These are phyloP conservation scores for Sanghuangporus baumii DNA, from an alignment of 1,284 basidiomycete genomes.

Conservation along the genomic window DNA sequence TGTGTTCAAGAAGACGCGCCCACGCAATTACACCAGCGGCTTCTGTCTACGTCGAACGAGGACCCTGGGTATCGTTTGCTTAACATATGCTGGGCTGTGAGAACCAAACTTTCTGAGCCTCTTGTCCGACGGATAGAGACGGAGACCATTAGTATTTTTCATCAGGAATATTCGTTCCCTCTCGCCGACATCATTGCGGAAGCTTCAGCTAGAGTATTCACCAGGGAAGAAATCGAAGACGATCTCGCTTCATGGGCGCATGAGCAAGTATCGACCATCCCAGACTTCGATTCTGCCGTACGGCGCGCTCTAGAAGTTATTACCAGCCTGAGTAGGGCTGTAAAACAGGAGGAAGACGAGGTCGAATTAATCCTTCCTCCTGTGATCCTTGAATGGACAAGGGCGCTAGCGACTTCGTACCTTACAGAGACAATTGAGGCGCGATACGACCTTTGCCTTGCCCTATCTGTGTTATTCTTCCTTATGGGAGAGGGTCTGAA, in stretches of 20 bases:
- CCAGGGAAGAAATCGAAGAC: constrained; percentile 52
- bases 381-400: constrained; percentile 52
- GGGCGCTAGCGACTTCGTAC: constrained; percentile 57
- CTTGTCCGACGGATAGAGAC: constrained; percentile 52
- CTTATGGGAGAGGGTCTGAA: constrained; percentile 58
- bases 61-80: constrained; percentile 51
- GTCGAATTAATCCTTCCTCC: constrained; percentile 48
- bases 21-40: constrained; percentile 47
- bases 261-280: constrained; percentile 49
- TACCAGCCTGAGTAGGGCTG: constrained; percentile 59
- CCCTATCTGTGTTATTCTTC: constrained; percentile 63
- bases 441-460: constrained; percentile 66
- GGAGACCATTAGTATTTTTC: constrained; percentile 54
- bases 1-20: constrained; percentile 64
- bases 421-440: constrained; percentile 55
- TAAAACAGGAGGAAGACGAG: constrained; percentile 71
- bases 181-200: constrained; percentile 70
- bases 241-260: constrained; percentile 53
- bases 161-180: constrained; percentile 70
- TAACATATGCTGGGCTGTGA: constrained; percentile 54
- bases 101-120: constrained; percentile 49
- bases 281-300: constrained; percentile 50
- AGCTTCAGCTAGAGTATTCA: constrained; percentile 45
- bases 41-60: constrained; percentile 30
- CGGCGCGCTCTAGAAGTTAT: constrained; percentile 58